Base-by-base conservation (phyloP, 2,329 filamentous ascomycete genomes). In the Alternaria alternata region DNA sequence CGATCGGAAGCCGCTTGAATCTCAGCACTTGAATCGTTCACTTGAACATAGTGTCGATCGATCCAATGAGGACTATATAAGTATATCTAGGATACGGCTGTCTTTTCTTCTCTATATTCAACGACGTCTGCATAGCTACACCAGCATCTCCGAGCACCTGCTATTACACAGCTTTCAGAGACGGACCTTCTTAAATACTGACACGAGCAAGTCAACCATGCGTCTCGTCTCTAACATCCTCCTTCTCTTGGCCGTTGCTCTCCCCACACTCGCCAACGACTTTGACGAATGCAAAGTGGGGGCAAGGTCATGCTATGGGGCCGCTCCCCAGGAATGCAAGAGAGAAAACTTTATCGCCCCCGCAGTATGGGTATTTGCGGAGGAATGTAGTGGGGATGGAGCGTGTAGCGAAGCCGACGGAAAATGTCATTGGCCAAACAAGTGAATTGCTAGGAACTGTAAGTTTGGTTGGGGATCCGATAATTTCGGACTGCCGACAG, bases 1-100 rank as follows among this genome's bases (percentile, higher is more conserved):
- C 14, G 32, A 7, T 14, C 14, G 32, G 14, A 14, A 3, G 32
- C 5, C 12, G 6, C 14, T 36, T 14, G 32, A 14, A 11, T 36
- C 1, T 16, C 32, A 0, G 5, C 32, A 36, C 14, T 6, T 36
- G 0, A 34, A 3, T 36, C 12, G 11, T 0, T 16, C 1, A 16
- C 32, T 14, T 2, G 4, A 5, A 16, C 0, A 14, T 12, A 0
- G 1, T 0, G 12, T 36, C 14, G 32, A 36, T 6, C 1, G 5
- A 3, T 7, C 0, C 32, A 14, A 14, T 0, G 5, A 36, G 0
- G 5, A 36, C 4, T 16, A 16, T 14, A 16, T 36, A 16, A 1
- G 32, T 36, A 12, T 32, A 32, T 0, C 12, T 3, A 36, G 12
- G 12, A 16, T 16, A 36, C 32, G 3, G 32, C 5, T 14, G 12